Percentiles rank a stretch among this genome's conserved stretches.
Conservation (phyloP, 768 basidiomycete species). For the Boletus reticuloceps region DNA sequence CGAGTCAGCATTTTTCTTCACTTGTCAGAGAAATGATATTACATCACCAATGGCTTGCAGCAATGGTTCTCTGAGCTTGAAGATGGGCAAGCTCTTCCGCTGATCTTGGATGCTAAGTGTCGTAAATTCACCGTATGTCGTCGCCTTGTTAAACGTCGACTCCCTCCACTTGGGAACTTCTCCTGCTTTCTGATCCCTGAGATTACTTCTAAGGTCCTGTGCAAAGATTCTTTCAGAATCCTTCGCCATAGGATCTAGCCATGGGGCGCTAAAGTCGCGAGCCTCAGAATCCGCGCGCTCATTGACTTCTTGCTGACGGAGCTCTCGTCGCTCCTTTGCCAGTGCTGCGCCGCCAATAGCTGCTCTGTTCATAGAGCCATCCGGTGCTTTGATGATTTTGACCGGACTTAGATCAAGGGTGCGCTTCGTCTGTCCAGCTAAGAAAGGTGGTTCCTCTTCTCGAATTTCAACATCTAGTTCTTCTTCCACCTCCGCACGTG, state of each 20-base stretch:
- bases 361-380: conserved; percentile 94
- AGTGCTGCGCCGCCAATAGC: conserved; percentile 91
- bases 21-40: conserved; percentile 22
- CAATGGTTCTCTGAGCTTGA: conserved; percentile 87
- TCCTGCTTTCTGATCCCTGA: conserved; percentile 79
- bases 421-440: conserved; percentile 94
- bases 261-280: conserved; percentile 92
- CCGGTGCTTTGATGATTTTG: conserved; percentile 97
- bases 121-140: conserved; percentile 94
- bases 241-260: conserved; percentile 97
- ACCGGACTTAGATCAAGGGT: conserved; percentile 95
- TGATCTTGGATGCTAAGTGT: conserved; percentile 91
- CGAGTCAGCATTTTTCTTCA: conserved; percentile 13
- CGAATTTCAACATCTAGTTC: conserved; percentile 96
- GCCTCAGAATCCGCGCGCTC: conserved; percentile 93
- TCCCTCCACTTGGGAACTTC: conserved; percentile 91
- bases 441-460: conserved; percentile 95
- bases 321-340: conserved; percentile 92
- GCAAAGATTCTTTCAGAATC: conserved; percentile 86
- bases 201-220: conserved; percentile 81
- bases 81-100: conserved; percentile 87
- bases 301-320: conserved; percentile 92
- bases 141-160: conserved; percentile 90
- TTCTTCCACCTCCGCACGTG: conserved; percentile 87
- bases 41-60: conserved; percentile 90